phyloP scores from a whole-genome alignment of 2,329 filamentous ascomycete species.

The Phaeosphaeriaceae sp. region DNA sequence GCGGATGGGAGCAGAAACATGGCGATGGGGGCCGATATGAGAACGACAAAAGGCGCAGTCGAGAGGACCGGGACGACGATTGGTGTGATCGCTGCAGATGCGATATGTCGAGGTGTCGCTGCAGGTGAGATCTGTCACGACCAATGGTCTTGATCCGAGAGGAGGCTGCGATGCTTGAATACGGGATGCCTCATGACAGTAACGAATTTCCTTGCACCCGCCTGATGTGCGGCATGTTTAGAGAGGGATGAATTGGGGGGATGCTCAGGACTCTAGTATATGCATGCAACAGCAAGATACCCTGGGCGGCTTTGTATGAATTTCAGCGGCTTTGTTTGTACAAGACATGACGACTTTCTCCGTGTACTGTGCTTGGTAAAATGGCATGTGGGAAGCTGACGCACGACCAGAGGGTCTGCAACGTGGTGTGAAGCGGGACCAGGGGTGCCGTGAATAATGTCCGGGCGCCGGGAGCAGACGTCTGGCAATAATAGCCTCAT shows the following conservation, averaged over 20 bases:
- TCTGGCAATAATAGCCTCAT: background rate
- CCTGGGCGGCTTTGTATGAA: conserved; percentile 1
- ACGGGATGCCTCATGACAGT: conserved; percentile 1
- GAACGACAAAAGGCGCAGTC: conserved; percentile 13
- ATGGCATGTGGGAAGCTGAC: background rate
- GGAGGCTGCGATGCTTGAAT: background rate
- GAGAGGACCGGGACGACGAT: conserved; percentile 1
- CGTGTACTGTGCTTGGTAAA: background rate
- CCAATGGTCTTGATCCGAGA: background rate
- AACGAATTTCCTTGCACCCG: background rate
- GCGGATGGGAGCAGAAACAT: conserved; percentile 15
- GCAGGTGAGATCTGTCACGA: background rate
- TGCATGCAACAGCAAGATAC: conserved; percentile 2
- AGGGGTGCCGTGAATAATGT: background rate
- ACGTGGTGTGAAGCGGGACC: conserved; percentile 7
- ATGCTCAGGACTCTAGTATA: background rate
- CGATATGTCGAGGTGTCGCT: conserved; percentile 3
- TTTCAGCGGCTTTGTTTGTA: background rate
- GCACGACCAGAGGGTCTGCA: conserved; percentile 1
- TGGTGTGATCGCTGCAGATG: conserved; percentile 6
- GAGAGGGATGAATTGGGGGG: background rate
- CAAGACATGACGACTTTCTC: background rate
- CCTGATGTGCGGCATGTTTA: background rate
- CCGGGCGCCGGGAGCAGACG: background rate
- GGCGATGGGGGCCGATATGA: conserved; percentile 19